phyloP scores from a whole-genome alignment of 441 rosid species.

The Cnidoscolus chayamansa region DNA sequence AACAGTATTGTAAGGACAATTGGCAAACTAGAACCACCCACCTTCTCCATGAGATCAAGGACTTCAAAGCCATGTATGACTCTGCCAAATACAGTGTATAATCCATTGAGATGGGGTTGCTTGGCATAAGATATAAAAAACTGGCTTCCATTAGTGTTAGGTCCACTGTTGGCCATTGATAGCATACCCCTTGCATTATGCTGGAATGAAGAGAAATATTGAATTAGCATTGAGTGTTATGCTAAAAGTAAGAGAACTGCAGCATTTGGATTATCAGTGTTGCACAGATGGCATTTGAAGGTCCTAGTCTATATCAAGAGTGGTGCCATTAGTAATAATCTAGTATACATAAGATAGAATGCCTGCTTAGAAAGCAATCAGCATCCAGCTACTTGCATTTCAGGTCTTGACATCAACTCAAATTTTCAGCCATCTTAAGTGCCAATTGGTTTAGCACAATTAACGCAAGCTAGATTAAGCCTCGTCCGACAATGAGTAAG shows the following conservation, averaged over 20 bases:
- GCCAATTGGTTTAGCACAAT: not conserved
- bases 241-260: constrained; percentile 41
- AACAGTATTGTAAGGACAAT: not conserved
- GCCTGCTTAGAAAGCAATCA: not conserved
- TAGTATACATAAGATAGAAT: not conserved
- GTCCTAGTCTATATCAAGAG: not conserved
- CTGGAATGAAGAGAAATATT: constrained; percentile 33
- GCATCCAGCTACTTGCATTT: constrained; percentile 4
- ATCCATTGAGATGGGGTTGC: constrained; percentile 94
- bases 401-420: not conserved
- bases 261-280: constrained; percentile 3
- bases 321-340: not conserved
- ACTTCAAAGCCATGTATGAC: constrained; percentile 99
- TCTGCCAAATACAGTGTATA: constrained; percentile 84
- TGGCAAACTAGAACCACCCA: constrained; percentile 19
- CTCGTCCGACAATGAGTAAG: not conserved
- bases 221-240: constrained; percentile 44
- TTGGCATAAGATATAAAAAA: constrained; percentile 79
- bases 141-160: constrained; percentile 98
- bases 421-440: not conserved
- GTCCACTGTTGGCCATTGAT: constrained; percentile 96
- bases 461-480: not conserved
- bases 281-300: not conserved
- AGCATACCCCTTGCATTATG: constrained; percentile 93
- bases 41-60: constrained; percentile 98